Evolutionary conservation across 2,329 filamentous ascomycete genomes (phyloP).

Genomic region (Exophiala xenobiotica): DNA sequence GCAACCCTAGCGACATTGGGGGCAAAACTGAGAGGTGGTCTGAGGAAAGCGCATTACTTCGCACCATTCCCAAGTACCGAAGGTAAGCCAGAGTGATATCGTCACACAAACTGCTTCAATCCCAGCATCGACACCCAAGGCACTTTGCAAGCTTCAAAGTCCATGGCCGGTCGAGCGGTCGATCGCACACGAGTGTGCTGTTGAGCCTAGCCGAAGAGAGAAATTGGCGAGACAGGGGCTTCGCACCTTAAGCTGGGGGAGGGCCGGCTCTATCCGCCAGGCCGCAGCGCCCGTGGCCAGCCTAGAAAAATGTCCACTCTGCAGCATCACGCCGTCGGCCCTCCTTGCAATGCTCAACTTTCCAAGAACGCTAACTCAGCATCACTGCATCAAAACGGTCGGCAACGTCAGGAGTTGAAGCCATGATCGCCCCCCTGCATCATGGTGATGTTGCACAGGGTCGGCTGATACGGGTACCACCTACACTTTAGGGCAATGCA

Average conservation of each 20-base stretch:
- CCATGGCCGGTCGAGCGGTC: too few species aligned
- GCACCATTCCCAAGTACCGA: too few species aligned
- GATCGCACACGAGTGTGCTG: too few species aligned
- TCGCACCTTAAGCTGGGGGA: conserved; percentile 5
- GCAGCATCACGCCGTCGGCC: background rate
- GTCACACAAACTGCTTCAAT: background rate
- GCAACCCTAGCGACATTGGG: too few species aligned
- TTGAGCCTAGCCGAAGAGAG: conserved; percentile 1
- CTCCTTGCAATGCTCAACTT: background rate
- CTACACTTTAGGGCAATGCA: background rate
- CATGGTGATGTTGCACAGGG: background rate
- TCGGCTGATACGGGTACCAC: background rate
- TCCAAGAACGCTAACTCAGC: background rate
- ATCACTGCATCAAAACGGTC: background rate
- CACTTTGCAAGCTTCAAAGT: too few species aligned
- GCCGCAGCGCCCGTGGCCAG: background rate
- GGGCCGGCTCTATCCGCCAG: conserved; percentile 16
- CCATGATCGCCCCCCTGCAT: background rate
- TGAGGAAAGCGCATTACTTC: too few species aligned
- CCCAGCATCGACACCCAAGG: too few species aligned
- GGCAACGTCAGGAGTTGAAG: background rate
- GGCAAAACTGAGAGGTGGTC: too few species aligned
- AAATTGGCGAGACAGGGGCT: background rate
- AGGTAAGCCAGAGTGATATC: too few species aligned
- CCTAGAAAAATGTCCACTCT: background rate